Percentiles rank a stretch among this genome's conserved stretches.
Evolutionary conservation across 1,284 basidiomycete species (phyloP).

Genomic region (Cutaneotrichosporon mucoides): DNA sequence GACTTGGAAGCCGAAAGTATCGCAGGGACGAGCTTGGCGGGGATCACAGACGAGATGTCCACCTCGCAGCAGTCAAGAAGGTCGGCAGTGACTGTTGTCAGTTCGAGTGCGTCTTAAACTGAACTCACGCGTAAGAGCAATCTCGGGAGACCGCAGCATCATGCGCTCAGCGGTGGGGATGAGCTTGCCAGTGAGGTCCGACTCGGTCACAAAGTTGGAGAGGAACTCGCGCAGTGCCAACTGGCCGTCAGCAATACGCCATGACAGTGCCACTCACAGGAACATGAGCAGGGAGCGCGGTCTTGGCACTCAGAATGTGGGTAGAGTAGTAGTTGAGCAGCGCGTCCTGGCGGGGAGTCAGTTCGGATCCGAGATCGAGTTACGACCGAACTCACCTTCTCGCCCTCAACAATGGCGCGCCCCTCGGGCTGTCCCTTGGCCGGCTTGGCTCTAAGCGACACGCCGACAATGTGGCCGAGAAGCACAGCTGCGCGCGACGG

Average conservation of each 20-base stretch:
- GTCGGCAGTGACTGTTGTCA: constrained; percentile 35
- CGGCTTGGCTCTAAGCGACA: constrained; percentile 29
- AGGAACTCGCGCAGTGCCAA: constrained; percentile 33
- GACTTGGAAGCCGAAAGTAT: constrained; percentile 73
- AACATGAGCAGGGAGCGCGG: constrained; percentile 28
- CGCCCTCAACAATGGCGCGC: constrained; percentile 26
- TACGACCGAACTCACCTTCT: constrained; percentile 25
- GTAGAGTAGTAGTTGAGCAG: constrained; percentile 39
- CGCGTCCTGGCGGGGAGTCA: constrained; percentile 20
- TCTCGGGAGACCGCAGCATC: constrained; percentile 45
- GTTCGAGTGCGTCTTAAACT: background rate
- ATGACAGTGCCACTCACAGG: constrained; percentile 20
- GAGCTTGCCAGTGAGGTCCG: constrained; percentile 34
- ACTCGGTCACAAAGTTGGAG: constrained; percentile 28
- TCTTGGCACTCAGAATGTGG: constrained; percentile 41
- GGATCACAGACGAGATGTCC: constrained; percentile 56
- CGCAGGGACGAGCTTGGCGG: constrained; percentile 63
- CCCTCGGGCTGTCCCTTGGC: constrained; percentile 18
- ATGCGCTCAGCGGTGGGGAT: constrained; percentile 44
- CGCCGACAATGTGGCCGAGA: constrained; percentile 40
- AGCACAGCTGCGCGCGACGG: constrained; percentile 34
- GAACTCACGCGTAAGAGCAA: constrained; percentile 36
- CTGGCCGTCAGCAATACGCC: constrained; percentile 7
- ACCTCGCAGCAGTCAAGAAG: constrained; percentile 45
- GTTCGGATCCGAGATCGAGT: constrained; percentile 1